A percentile compares a stretch with the other conserved stretches of the same genome.
phyloP scores from a whole-genome alignment of 179 eudicot species.

The Heliamphora pulchella region DNA sequence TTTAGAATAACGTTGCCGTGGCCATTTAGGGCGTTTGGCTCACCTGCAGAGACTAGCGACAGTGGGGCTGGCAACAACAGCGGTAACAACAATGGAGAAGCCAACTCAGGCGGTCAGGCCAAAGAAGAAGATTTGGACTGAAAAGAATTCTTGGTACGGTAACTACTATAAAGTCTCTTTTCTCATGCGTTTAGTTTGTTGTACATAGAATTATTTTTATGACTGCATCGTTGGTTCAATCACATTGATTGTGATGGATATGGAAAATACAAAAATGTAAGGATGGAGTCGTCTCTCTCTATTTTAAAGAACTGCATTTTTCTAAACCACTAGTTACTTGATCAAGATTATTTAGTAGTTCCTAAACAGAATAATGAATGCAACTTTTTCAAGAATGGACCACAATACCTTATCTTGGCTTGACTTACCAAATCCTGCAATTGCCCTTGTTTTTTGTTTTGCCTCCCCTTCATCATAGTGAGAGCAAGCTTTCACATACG shows the following conservation, averaged over 20 bases:
- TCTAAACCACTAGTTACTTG: not conserved
- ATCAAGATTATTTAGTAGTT: not conserved
- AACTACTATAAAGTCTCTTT: not conserved
- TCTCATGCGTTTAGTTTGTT: not conserved
- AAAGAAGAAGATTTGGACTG: constrained; percentile 42
- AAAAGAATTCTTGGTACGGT: constrained; percentile 20
- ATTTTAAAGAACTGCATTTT: not conserved
- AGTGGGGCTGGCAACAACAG: constrained; percentile 17
- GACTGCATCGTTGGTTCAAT: not conserved
- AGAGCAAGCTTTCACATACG: no score
- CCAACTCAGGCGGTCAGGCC: constrained; percentile 24
- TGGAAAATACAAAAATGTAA: no score
- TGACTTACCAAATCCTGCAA: not conserved
- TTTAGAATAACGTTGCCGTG: constrained; percentile 56
- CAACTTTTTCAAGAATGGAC: not conserved
- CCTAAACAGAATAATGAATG: not conserved
- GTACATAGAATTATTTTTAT: not conserved
- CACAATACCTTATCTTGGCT: not conserved
- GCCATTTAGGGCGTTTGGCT: constrained; percentile 35
- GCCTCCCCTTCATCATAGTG: no score
- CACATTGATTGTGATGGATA: not conserved
- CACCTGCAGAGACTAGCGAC: constrained; percentile 35
- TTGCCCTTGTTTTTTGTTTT: no score
- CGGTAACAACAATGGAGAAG: constrained; percentile 17
- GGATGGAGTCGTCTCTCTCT: not conserved